These are phyloP conservation scores for Biscogniauxia mediterranea DNA, from an alignment of 2,329 filamentous ascomycete species.

Conservation along the genomic window DNA sequence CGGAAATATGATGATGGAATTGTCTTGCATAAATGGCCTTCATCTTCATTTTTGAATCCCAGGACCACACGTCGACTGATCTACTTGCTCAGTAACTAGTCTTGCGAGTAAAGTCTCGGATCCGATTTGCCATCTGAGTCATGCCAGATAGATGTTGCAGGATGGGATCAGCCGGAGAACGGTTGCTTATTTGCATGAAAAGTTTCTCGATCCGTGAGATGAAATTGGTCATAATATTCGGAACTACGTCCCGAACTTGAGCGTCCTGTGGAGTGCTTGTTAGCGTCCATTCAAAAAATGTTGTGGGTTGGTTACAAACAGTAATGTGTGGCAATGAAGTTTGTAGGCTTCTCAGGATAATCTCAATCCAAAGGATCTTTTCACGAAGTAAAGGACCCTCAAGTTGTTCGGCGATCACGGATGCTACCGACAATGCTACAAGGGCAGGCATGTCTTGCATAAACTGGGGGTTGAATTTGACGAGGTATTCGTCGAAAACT, in stretches of 20 bases:
- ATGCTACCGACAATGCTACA: constrained; percentile 62
- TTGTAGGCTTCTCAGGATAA: constrained; percentile 54
- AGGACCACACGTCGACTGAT: not conserved
- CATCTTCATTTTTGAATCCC: not conserved
- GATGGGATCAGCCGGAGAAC: constrained; percentile 45
- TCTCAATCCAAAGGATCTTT: constrained; percentile 60
- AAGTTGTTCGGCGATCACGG: constrained; percentile 60
- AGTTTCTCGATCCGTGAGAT: constrained; percentile 52
- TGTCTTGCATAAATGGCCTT: not conserved
- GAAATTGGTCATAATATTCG: constrained; percentile 56
- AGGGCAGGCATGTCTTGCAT: constrained; percentile 59
- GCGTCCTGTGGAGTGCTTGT: constrained; percentile 42
- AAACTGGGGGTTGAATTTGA: constrained; percentile 49
- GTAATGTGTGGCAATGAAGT: constrained; percentile 43
- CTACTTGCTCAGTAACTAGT: constrained; percentile 20
- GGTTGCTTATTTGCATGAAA: constrained; percentile 48
- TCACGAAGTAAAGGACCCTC: constrained; percentile 51
- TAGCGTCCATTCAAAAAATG: constrained; percentile 24
- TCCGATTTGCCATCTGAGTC: constrained; percentile 33
- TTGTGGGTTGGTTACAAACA: constrained; percentile 41
- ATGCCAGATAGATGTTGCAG: constrained; percentile 48
- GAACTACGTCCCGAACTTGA: constrained; percentile 54
- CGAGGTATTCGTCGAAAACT: constrained; percentile 57
- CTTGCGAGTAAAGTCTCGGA: constrained; percentile 24
- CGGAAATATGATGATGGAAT: not conserved